Conservation (phyloP, 257 asterid species). For the Lithospermum erythrorhizon region DNA sequence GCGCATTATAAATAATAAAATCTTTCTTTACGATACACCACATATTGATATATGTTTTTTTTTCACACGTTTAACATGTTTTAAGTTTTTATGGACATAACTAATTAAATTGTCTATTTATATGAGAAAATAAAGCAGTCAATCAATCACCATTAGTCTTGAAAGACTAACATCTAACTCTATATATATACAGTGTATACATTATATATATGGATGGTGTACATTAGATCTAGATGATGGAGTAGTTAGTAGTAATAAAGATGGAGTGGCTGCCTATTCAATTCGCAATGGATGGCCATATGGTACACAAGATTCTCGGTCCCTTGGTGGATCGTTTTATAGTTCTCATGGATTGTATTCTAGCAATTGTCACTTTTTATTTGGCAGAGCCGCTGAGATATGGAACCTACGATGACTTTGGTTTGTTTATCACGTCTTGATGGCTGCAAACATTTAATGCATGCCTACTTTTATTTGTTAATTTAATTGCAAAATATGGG, state of each 20-base stretch:
- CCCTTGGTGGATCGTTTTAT: not conserved
- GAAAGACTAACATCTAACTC: not conserved
- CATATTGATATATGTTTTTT: no score
- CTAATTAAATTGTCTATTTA: no score
- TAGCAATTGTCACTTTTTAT: not conserved
- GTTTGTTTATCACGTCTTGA: not conserved
- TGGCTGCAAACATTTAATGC: not conserved
- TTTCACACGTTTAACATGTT: no score
- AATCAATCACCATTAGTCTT: no score
- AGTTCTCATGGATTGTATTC: not conserved
- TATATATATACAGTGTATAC: not conserved
- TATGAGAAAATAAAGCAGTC: no score
- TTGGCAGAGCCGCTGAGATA: not conserved
- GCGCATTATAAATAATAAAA: no score
- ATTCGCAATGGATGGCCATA: not conserved
- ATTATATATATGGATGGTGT: not conserved
- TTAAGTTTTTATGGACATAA: no score
- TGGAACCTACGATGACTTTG: not conserved
- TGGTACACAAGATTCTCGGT: constrained; percentile 1
- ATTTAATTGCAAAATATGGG: no score
- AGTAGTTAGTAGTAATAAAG: not conserved
- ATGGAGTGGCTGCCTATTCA: not conserved
- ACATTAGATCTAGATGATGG: not conserved
- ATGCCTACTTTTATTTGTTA: no score
- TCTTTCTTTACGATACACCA: no score